Evolutionary conservation across 2,329 filamentous ascomycete species (phyloP).

Genomic region (Xylariaceae sp.): DNA sequence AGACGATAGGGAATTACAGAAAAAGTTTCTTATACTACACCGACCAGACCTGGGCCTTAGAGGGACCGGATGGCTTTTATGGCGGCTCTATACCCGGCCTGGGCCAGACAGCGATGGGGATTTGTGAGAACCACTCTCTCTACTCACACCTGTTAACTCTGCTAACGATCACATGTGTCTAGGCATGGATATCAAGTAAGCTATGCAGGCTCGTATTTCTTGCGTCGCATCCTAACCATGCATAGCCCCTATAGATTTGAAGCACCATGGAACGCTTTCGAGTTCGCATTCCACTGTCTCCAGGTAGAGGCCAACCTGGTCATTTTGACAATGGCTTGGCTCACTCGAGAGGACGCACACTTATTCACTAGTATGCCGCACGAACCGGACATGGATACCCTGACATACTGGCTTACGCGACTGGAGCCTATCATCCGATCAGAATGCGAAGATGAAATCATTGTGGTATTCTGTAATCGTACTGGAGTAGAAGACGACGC

Average conservation of each 20-base stretch:
- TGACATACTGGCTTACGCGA: constrained; percentile 73
- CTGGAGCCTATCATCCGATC: constrained; percentile 62
- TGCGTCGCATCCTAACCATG: constrained; percentile 18
- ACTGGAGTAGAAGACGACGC: constrained; percentile 64
- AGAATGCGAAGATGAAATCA: constrained; percentile 55
- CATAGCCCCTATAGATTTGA: constrained; percentile 50
- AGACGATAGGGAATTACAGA: constrained; percentile 59
- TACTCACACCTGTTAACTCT: constrained; percentile 2
- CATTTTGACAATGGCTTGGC: constrained; percentile 76
- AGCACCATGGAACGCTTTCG: constrained; percentile 47
- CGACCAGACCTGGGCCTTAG: constrained; percentile 61
- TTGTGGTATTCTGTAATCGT: constrained; percentile 70
- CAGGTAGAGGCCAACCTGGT: constrained; percentile 58
- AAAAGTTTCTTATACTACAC: constrained; percentile 59
- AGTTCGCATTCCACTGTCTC: constrained; percentile 57
- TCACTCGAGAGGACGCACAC: constrained; percentile 55
- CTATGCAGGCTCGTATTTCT: too few species aligned
- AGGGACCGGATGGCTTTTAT: constrained; percentile 52
- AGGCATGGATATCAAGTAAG: constrained; percentile 63
- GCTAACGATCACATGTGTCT: constrained; percentile 13
- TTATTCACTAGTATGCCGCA: constrained; percentile 46
- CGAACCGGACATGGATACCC: constrained; percentile 68
- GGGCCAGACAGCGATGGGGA: constrained; percentile 55
- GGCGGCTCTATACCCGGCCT: constrained; percentile 44
- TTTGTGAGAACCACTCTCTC: constrained; percentile 44